phyloP scores from a whole-genome alignment of 495 filamentous ascomycete species.

The Glonium stellatum region DNA sequence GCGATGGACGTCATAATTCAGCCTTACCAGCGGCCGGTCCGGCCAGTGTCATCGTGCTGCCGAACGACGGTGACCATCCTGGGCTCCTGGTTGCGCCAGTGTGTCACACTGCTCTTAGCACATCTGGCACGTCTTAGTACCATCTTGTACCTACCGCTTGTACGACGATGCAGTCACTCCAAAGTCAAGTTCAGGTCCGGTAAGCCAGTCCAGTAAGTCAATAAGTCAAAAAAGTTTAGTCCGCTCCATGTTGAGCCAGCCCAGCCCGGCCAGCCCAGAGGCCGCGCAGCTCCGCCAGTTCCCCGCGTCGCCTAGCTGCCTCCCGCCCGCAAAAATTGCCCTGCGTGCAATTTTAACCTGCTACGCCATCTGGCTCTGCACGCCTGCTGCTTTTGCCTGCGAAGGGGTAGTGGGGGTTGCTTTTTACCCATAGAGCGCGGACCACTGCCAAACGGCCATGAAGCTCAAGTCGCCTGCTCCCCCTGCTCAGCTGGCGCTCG shows the following conservation, averaged over 20 bases:
- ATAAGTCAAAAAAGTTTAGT: too few species aligned
- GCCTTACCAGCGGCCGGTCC: constrained; percentile 14
- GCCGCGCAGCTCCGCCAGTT: constrained; percentile 2
- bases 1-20: constrained; percentile 11
- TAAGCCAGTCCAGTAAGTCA: too few species aligned
- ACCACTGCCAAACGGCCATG: neutral
- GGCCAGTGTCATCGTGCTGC: neutral
- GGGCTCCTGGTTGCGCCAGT: neutral
- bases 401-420: neutral
- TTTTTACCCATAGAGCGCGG: constrained; percentile 15
- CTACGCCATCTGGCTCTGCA: constrained; percentile 18
- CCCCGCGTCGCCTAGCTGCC: neutral
- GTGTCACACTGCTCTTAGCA: neutral
- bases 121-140: neutral
- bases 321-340: neutral
- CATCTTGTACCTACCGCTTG: too few species aligned
- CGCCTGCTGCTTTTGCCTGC: neutral
- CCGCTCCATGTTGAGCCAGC: too few species aligned
- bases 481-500: neutral
- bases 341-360: constrained; percentile 18
- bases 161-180: neutral
- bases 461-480: neutral
- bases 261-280: too few species aligned
- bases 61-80: neutral
- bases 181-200: too few species aligned